phyloP scores from a whole-genome alignment of 345 rosid genomes.

The Eucalyptus microcorys region DNA sequence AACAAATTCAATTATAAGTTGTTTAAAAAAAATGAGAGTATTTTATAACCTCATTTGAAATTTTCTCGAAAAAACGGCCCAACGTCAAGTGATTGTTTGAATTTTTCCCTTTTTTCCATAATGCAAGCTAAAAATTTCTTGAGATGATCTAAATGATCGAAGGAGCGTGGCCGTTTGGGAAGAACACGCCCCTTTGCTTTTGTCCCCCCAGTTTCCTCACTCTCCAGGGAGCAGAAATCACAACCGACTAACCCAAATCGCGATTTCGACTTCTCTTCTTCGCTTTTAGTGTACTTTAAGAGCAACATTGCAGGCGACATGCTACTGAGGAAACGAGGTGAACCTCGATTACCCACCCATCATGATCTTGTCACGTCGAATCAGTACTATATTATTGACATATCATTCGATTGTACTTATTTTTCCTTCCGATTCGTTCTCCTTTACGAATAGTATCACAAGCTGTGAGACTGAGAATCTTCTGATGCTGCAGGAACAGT shows the following conservation, averaged over 20 bases:
- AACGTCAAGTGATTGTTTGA: background rate
- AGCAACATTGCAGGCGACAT: background rate
- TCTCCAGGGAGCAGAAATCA: background rate
- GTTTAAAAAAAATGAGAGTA: too few species aligned
- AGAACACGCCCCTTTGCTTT: background rate
- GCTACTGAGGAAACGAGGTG: background rate
- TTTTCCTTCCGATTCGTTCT: background rate
- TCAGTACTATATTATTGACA: background rate
- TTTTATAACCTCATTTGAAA: too few species aligned
- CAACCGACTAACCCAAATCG: background rate
- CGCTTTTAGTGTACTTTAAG: background rate
- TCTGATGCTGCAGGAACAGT: constrained; percentile 20
- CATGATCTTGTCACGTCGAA: background rate
- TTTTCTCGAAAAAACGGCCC: too few species aligned
- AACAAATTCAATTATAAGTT: too few species aligned
- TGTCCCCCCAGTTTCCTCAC: background rate
- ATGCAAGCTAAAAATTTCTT: background rate
- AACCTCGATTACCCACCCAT: background rate
- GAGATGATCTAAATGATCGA: background rate
- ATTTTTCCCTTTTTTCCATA: background rate
- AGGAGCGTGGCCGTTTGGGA: background rate
- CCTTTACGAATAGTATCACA: background rate
- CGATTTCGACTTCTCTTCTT: background rate
- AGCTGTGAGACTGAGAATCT: background rate
- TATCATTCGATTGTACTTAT: background rate